Base-by-base conservation (phyloP, 768 basidiomycete genomes). In the Mycena epipterygia region DNA sequence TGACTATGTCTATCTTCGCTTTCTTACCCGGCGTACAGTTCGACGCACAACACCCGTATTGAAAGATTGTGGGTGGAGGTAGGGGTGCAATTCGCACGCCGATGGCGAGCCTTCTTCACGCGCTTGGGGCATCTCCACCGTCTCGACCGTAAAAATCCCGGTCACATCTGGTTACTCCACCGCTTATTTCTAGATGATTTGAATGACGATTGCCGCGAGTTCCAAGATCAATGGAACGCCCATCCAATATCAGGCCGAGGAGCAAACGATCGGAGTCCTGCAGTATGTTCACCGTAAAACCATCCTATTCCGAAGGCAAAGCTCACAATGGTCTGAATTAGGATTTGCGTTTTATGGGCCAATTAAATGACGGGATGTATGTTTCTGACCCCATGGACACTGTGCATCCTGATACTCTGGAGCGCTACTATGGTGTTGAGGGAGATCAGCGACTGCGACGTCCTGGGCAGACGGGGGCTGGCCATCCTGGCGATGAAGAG, bases 61-160 rank as follows among this genome's bases (percentile, higher is more conserved):
- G 85, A 86, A 65, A 68, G 78, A 0, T 67, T 86, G 0, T 86
- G 85, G 85, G 82, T 83, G 12, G 81, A 86, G 59, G 75, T 82
- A 35, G 82, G 83, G 0, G 23, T n/a, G n/a, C 39, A 41, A 41
- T 41, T 41, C 19, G 39, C 19, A 14, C 39, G 39, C 13, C 39
- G 39, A 14, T 86, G 85, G 85, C 51, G 74, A 12, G 81, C 76
- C 1, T 85, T 86, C 64, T 86, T 86, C 58, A 63, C 30, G 0
- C 65, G 73, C 0, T 77, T 86, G 0, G 83, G 84, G 48, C 52
- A 71, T 1, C 56, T 77, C 2, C 81, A 85, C 46, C 14, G 52
- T 1, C 79, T 86, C 0, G 69, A 86, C 14, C n/a, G 39, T 41
- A 4, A 17, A 41, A 73, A n/a, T n/a, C n/a, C n/a, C n/a, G n/a